A percentile compares a stretch with the other conserved stretches of the same genome.
Conservation (phyloP, 305 asterid genomes). For the Fraxinus sp. region DNA sequence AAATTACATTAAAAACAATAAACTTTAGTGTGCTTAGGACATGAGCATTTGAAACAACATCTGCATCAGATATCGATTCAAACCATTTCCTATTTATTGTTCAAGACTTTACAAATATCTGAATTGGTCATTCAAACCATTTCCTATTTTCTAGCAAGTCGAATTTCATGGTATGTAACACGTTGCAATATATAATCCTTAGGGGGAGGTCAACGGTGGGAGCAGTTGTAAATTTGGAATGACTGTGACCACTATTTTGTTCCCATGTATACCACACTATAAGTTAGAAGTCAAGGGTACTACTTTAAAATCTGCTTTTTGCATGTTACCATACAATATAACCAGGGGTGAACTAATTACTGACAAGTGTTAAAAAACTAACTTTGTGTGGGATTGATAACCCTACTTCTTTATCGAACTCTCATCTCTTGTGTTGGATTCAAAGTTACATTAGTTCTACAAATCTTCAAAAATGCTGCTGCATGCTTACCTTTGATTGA, state of each 20-base stretch:
- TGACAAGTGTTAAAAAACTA: background rate
- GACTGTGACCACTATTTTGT: background rate
- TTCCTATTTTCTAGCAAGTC: background rate
- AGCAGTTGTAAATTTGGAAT: conserved; percentile 1
- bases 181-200: background rate
- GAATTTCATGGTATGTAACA: background rate
- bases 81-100: background rate
- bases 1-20: conserved; percentile 9
- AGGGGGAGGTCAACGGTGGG: background rate
- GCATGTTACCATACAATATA: background rate
- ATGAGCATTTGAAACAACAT: background rate
- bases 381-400: background rate
- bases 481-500: background rate
- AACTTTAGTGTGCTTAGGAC: conserved; percentile 5
- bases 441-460: background rate
- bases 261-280: background rate
- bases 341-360: conserved; percentile 1
- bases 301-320: background rate
- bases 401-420: background rate
- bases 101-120: background rate
- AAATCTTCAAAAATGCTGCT: background rate
- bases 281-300: background rate
- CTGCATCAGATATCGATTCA: background rate
- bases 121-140: background rate
- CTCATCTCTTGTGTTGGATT: background rate